Percentiles rank a stretch among this genome's conserved stretches.
Evolutionary conservation across 2,329 filamentous ascomycete species (phyloP).

Genomic region (Cucurbitaria berberidis): DNA sequence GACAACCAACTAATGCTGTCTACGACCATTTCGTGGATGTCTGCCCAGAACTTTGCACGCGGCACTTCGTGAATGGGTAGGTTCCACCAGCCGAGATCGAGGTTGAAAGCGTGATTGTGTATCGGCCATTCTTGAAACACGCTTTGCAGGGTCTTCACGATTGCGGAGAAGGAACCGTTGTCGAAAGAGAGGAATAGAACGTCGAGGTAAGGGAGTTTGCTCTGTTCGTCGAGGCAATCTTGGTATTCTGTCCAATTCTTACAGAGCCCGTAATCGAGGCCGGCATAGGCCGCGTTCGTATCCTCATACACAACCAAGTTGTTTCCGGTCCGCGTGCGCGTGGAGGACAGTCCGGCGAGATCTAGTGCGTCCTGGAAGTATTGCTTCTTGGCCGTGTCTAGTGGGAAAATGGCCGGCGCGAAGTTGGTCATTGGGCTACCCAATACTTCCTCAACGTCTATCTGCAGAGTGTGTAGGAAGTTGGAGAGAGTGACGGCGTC

Average conservation of each 20-base stretch:
- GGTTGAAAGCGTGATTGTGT: conserved; percentile 11
- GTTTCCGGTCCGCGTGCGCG: not conserved
- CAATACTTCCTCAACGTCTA: conserved; percentile 23
- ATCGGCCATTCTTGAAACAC: conserved; percentile 9
- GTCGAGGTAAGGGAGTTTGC: conserved; percentile 13
- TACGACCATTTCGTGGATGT: conserved; percentile 27
- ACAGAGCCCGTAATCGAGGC: conserved; percentile 22
- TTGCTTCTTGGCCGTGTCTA: conserved; percentile 11
- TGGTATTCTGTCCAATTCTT: conserved; percentile 7
- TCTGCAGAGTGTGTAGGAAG: conserved; percentile 22
- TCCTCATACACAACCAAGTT: conserved; percentile 15
- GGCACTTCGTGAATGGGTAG: conserved; percentile 29
- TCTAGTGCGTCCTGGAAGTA: conserved; percentile 26
- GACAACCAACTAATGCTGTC: conserved; percentile 14
- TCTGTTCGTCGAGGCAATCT: conserved; percentile 12
- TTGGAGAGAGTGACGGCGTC: conserved; percentile 24
- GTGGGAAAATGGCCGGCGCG: conserved; percentile 23
- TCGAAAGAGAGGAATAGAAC: conserved; percentile 37
- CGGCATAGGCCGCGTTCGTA: conserved; percentile 29
- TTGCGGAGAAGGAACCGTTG: conserved; percentile 31
- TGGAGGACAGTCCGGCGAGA: conserved; percentile 18
- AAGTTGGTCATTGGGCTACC: conserved; percentile 15
- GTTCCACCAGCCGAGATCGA: conserved; percentile 34
- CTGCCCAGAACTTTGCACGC: conserved; percentile 31
- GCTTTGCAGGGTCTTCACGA: conserved; percentile 18